Percentiles rank a stretch among this genome's conserved stretches.
These are phyloP conservation scores for Cercospora nicotianae DNA, from an alignment of 2,329 filamentous ascomycete species.

Conservation along the genomic window DNA sequence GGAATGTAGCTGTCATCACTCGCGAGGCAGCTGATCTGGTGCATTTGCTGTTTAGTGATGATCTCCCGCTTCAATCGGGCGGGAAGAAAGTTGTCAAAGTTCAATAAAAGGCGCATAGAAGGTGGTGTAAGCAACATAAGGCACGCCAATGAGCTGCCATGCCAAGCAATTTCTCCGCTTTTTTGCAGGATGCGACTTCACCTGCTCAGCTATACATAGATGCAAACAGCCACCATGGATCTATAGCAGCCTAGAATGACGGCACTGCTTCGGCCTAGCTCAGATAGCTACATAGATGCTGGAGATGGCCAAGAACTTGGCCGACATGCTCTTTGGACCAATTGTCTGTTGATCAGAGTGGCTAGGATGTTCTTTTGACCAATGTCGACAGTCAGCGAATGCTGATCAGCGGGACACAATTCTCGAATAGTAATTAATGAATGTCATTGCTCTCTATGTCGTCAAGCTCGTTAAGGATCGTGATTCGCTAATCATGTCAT, in stretches of 20 bases:
- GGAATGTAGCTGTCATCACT: background rate
- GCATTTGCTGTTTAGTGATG: background rate
- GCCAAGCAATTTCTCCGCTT: background rate
- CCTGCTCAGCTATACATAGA: slow-evolving; percentile 1
- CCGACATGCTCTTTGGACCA: background rate
- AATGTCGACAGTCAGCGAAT: no score
- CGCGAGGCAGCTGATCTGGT: background rate
- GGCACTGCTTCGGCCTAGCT: background rate
- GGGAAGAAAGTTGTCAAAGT: background rate
- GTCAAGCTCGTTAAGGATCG: slow-evolving; percentile 13
- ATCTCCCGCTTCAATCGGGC: background rate
- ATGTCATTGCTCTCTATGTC: slow-evolving; percentile 8
- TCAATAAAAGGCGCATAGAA: slow-evolving; percentile 1
- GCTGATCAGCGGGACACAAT: background rate
- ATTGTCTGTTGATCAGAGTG: background rate
- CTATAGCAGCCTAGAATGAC: background rate
- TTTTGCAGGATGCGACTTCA: background rate
- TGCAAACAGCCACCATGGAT: background rate
- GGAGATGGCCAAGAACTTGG: background rate
- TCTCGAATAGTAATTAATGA: slow-evolving; percentile 3
- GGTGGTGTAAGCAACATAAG: slow-evolving; percentile 4
- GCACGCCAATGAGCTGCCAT: background rate
- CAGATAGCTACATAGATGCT: background rate
- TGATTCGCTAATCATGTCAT: background rate
- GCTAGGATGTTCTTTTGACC: background rate